Percentiles rank a stretch among this genome's conserved stretches.
Conservation (phyloP, 768 basidiomycete genomes). For the Hydnomerulius pinastri region DNA sequence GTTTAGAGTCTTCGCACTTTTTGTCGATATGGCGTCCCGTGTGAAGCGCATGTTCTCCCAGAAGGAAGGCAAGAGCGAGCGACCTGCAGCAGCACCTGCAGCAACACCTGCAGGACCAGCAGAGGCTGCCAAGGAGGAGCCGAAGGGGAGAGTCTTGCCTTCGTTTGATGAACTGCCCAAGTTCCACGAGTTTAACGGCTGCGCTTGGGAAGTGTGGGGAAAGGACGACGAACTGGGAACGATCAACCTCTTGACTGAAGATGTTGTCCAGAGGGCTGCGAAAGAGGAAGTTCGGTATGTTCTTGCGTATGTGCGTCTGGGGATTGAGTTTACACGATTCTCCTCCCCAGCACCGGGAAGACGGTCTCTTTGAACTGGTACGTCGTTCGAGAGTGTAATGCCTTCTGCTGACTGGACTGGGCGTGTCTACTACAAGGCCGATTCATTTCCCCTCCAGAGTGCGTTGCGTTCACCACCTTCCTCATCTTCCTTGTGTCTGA, state of each 20-base stretch:
- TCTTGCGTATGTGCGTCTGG: neutral
- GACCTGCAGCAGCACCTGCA: neutral
- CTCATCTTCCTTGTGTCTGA: neutral
- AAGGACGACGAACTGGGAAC: slow-evolving; percentile 66
- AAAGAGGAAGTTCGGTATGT: slow-evolving; percentile 59
- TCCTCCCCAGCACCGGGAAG: slow-evolving; percentile 46
- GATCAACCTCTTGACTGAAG: slow-evolving; percentile 62
- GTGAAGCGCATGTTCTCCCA: slow-evolving; percentile 17
- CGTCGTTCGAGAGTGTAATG: slow-evolving; percentile 16
- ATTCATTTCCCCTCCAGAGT: slow-evolving; percentile 69
- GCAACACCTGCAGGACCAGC: neutral
- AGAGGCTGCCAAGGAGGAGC: neutral
- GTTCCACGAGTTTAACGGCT: slow-evolving; percentile 49
- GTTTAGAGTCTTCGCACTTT: neutral
- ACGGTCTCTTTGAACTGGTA: slow-evolving; percentile 65
- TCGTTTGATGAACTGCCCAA: slow-evolving; percentile 50
- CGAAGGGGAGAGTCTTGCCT: slow-evolving; percentile 35
- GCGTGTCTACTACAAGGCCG: slow-evolving; percentile 51
- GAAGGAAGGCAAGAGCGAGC: slow-evolving; percentile 10
- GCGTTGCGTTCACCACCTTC: slow-evolving; percentile 1
- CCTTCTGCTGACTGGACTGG: slow-evolving; percentile 1
- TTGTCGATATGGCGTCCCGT: slow-evolving; percentile 14
- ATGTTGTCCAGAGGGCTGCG: slow-evolving; percentile 60
- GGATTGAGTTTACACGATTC: neutral
- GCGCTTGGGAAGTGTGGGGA: slow-evolving; percentile 73